Evolutionary conservation across 2,329 filamentous ascomycete genomes (phyloP).

Genomic region (Alternaria infectoria): DNA sequence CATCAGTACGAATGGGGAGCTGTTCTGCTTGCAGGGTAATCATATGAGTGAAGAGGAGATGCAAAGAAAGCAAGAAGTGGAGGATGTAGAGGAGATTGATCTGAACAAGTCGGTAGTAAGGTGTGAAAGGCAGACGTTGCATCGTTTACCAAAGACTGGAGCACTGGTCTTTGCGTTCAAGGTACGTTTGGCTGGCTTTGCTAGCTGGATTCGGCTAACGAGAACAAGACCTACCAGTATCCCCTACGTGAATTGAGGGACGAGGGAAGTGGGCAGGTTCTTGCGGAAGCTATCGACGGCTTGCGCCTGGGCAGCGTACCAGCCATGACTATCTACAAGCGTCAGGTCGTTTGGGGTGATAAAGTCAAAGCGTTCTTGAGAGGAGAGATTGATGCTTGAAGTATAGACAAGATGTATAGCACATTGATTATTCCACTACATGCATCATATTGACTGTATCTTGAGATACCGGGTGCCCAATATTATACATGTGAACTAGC

Average conservation of each 20-base stretch:
- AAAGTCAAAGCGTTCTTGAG: conserved; percentile 60
- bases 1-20: conserved; percentile 49
- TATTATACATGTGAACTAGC: conserved; percentile 1
- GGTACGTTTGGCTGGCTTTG: conserved; percentile 9
- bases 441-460: background rate
- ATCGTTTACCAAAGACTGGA: conserved; percentile 61
- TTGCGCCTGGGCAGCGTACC: conserved; percentile 63
- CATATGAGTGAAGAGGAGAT: conserved; percentile 52
- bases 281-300: conserved; percentile 66
- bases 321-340: conserved; percentile 65
- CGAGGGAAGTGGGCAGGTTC: conserved; percentile 61
- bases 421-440: background rate
- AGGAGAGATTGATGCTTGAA: conserved; percentile 26
- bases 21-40: conserved; percentile 52
- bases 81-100: conserved; percentile 42
- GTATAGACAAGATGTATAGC: background rate
- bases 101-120: conserved; percentile 57
- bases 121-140: conserved; percentile 67
- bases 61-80: conserved; percentile 25
- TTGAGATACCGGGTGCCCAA: background rate
- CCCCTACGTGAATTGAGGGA: conserved; percentile 61
- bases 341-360: conserved; percentile 62
- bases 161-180: conserved; percentile 68
- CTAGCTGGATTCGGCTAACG: background rate
- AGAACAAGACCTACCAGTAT: conserved; percentile 62